These are phyloP conservation scores for Capsicum rhomboideum DNA, from an alignment of 257 asterid genomes.

Conservation along the genomic window DNA sequence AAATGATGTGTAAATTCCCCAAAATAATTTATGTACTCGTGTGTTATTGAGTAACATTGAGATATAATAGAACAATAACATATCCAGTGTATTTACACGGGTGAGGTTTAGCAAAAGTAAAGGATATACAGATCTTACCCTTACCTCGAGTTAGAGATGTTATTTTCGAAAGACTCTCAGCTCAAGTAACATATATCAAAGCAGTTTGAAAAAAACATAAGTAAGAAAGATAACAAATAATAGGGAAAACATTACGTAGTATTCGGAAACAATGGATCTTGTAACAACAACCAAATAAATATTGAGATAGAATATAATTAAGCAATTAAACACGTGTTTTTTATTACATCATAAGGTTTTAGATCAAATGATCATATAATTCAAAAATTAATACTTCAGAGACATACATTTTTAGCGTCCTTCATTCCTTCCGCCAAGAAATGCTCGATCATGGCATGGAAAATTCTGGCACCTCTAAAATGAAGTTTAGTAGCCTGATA, in stretches of 20 bases:
- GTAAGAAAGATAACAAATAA: background rate
- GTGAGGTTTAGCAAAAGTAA: rapidly evolving
- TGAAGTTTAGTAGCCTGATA: background rate
- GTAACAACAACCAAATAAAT: background rate
- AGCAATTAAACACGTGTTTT: background rate
- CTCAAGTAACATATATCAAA: background rate
- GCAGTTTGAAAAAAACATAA: background rate
- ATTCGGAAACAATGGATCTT: background rate
- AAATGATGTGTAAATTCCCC: background rate
- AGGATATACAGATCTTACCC: rapidly evolving
- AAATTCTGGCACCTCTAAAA: constrained; percentile 6
- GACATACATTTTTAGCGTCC: constrained; percentile 4
- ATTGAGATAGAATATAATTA: background rate
- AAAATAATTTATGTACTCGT: constrained; percentile 27
- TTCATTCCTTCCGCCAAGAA: constrained; percentile 4
- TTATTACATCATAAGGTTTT: background rate
- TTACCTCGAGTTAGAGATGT: rapidly evolving
- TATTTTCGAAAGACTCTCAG: rapidly evolving
- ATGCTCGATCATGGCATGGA: background rate
- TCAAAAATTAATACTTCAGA: background rate
- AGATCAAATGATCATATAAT: background rate
- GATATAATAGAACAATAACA: background rate
- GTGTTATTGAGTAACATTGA: background rate
- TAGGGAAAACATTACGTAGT: background rate
- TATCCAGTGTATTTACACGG: no score